Percentiles rank a stretch among this genome's conserved stretches.
Evolutionary conservation across 805 yeast species (phyloP).

Genomic region (Grigorovia transvaalensis): DNA sequence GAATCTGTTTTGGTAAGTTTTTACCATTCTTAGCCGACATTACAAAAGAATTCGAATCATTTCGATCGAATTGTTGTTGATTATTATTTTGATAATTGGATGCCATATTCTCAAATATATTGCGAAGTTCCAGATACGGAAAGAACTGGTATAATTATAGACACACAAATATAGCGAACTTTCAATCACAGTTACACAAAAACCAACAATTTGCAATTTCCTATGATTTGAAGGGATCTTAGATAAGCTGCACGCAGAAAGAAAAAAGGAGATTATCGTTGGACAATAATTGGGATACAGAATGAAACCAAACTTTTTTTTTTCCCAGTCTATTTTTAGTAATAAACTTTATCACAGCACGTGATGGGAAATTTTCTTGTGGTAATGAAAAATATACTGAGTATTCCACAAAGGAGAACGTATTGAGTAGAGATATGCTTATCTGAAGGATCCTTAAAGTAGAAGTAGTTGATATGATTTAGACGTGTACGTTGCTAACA

Average conservation of each 20-base stretch:
- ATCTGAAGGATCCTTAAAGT: too few species aligned
- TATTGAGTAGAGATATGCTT: too few species aligned
- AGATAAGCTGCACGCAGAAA: too few species aligned
- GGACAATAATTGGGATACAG: neutral
- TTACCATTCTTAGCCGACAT: constrained; percentile 16
- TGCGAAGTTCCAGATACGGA: neutral
- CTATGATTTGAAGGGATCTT: neutral
- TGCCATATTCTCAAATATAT: neutral
- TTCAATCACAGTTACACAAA: neutral
- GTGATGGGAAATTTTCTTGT: neutral
- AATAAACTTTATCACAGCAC: neutral
- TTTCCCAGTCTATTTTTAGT: neutral
- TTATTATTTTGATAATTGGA: neutral
- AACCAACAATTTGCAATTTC: too few species aligned
- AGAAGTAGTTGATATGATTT: too few species aligned
- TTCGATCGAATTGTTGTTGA: neutral
- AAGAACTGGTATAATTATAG: too few species aligned
- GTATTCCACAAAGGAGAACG: too few species aligned
- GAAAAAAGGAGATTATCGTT: too few species aligned
- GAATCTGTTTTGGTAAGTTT: constrained; percentile 51
- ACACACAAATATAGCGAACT: neutral
- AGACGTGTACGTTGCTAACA: too few species aligned
- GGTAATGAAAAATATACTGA: too few species aligned
- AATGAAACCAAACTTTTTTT: neutral
- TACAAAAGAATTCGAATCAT: neutral